Base-by-base conservation (phyloP, 2,329 filamentous ascomycete genomes). In the Pyrenophora teres region DNA sequence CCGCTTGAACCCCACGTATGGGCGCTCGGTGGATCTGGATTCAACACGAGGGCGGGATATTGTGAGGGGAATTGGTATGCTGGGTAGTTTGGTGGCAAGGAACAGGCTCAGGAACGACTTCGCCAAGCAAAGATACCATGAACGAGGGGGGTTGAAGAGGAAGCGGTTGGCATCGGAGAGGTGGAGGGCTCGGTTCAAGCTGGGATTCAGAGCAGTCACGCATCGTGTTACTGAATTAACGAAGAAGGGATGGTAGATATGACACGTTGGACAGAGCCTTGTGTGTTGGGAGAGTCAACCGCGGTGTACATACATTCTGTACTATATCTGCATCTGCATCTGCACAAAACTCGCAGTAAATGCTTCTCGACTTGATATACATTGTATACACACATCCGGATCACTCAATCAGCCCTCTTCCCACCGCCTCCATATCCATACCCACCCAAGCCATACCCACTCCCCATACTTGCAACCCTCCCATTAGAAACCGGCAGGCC, bases 211-310 rank as follows among this genome's bases (percentile, higher is more conserved):
- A 71, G 81, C 81, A 4, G 83, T 85, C 9, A 82, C 90, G 6
- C 70, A 65, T 35, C 79, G 89, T 60, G 89, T 91, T 5, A 78
- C 82, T 67, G 82, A 89, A 70, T 78, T 95, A 76, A 87, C 83
- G 63, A 83, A 78, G 69, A 89, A 94, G 75, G 90, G 90, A 2
- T 94, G 91, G 90, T 95, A 78, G 47, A 56, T n/a, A 6, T 2
- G 40, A 35, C 13, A 32, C 9, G 31, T 40, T 37, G 10, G 38
- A 21, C 18, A 8, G 13, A n/a, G 19, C 6, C 39, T 23, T 49
- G 30, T 44, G 30, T 40, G 13, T 40, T 31, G 33, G 37, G 15
- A 25, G 7, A 38, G n/a, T 27, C 37, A 37, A 40, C 27, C 10
- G 27, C 9, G 12, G 45, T 35, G 46, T 36, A 52, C 40, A 49